phyloP scores from a whole-genome alignment of 352 stramenopile species.

The Globisporangium paddicum region DNA sequence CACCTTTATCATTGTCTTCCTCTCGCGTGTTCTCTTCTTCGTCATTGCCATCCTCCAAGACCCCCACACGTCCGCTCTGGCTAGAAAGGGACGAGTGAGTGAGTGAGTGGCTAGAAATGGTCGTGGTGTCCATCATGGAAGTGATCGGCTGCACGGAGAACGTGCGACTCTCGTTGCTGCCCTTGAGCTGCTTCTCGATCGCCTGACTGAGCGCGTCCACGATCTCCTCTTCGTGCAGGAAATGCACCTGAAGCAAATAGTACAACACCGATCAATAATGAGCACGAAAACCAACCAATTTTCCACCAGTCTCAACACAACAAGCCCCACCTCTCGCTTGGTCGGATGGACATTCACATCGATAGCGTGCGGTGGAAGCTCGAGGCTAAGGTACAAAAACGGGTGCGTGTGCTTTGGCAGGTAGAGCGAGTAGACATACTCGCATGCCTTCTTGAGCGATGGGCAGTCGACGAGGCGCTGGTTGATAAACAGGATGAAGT shows the following conservation, averaged over 20 bases:
- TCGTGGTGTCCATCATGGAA: slow-evolving; percentile 35
- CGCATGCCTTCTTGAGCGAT: slow-evolving; percentile 89
- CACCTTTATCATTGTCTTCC: slow-evolving; percentile 5
- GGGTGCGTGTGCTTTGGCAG: slow-evolving; percentile 92
- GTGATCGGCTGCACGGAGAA: slow-evolving; percentile 90
- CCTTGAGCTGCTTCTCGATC: slow-evolving; percentile 76
- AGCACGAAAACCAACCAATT: no score
- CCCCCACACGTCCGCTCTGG: slow-evolving; percentile 15
- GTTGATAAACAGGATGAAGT: slow-evolving; percentile 98
- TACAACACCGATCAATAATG: no score
- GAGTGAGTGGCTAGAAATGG: slow-evolving; percentile 8
- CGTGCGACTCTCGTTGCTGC: slow-evolving; percentile 86
- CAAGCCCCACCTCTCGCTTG: slow-evolving; percentile 85
- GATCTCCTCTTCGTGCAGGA: slow-evolving; percentile 95
- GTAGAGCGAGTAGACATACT: slow-evolving; percentile 94
- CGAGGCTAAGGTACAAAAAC: slow-evolving; percentile 97
- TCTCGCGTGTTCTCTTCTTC: slow-evolving; percentile 22
- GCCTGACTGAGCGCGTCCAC: slow-evolving; percentile 76
- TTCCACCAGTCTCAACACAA: background rate
- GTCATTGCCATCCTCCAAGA: slow-evolving; percentile 33
- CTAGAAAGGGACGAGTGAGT: slow-evolving; percentile 6
- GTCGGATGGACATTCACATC: slow-evolving; percentile 99
- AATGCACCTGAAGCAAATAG: slow-evolving; percentile 73
- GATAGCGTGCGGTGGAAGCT: slow-evolving; percentile 90
- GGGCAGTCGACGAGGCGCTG: slow-evolving; percentile 93